Conservation (phyloP, 768 basidiomycete species). For the Phylloporus sp. region DNA sequence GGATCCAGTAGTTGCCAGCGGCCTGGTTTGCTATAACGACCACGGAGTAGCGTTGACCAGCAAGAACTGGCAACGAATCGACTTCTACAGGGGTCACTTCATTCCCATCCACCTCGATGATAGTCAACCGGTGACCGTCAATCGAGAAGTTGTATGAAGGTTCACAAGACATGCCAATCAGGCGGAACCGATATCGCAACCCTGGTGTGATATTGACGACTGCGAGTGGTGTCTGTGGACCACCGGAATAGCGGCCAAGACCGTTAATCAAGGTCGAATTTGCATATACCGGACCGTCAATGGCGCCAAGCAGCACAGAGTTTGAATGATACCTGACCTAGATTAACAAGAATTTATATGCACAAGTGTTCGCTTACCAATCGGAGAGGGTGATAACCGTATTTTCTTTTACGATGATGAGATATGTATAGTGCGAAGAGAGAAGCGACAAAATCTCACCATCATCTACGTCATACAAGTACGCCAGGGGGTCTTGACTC, state of each 20-base stretch:
- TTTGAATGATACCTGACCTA: slow-evolving; percentile 35
- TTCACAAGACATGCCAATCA: slow-evolving; percentile 51
- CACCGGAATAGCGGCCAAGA: slow-evolving; percentile 41
- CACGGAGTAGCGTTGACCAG: slow-evolving; percentile 45
- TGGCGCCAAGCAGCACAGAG: slow-evolving; percentile 12
- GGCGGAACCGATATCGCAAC: slow-evolving; percentile 50
- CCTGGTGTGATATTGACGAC: slow-evolving; percentile 41
- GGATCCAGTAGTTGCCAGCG: slow-evolving; percentile 55
- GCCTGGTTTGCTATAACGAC: slow-evolving; percentile 46
- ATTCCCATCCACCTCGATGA: slow-evolving; percentile 51
- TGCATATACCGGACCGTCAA: slow-evolving; percentile 10
- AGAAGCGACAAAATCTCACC: slow-evolving; percentile 23
- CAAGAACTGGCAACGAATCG: slow-evolving; percentile 31
- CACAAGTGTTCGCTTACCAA: slow-evolving; percentile 30
- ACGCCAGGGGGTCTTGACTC: slow-evolving; percentile 43
- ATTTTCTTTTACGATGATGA: slow-evolving; percentile 17
- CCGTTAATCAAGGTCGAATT: slow-evolving; percentile 54
- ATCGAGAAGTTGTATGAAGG: slow-evolving; percentile 40
- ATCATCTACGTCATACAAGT: slow-evolving; percentile 46
- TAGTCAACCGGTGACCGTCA: slow-evolving; percentile 44
- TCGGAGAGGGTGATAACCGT: slow-evolving; percentile 51
- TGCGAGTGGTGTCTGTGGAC: slow-evolving; percentile 38
- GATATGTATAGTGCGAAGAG: neutral
- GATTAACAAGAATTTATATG: slow-evolving; percentile 5
- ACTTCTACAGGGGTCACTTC: slow-evolving; percentile 42